phyloP scores from a whole-genome alignment of 352 stramenopile species.

The Globisporangium mamillatum region DNA sequence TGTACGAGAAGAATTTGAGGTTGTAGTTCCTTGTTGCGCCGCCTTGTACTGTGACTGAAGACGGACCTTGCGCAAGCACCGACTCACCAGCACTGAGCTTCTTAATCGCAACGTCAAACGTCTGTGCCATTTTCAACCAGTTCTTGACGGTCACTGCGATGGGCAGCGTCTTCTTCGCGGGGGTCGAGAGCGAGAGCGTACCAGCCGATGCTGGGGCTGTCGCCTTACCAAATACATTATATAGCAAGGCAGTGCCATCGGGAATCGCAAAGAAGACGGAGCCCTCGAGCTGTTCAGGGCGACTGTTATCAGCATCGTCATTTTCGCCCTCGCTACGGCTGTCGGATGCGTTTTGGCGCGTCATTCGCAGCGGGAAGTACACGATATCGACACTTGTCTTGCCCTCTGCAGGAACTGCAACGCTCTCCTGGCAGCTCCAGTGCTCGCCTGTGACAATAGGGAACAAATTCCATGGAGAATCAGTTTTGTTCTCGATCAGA shows the following conservation, averaged over 20 bases:
- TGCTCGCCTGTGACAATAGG: conserved; percentile 86
- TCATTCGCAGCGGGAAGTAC: conserved; percentile 89
- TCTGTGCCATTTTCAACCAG: conserved; percentile 83
- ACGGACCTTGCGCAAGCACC: conserved; percentile 58
- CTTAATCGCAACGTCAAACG: conserved; percentile 70
- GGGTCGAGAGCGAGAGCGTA: conserved; percentile 41
- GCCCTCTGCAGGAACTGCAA: conserved; percentile 75
- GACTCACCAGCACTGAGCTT: conserved; percentile 38
- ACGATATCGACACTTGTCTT: conserved; percentile 59
- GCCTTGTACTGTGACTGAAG: conserved; percentile 65
- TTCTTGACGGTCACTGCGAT: conserved; percentile 83
- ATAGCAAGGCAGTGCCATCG: conserved; percentile 86
- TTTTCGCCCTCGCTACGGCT: conserved; percentile 10
- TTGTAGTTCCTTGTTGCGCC: conserved; percentile 68
- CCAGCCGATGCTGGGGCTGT: conserved; percentile 41
- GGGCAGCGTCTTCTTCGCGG: conserved; percentile 75
- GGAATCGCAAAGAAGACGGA: conserved; percentile 90
- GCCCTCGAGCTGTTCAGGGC: conserved; percentile 60
- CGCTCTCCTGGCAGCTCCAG: conserved; percentile 81
- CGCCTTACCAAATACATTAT: conserved; percentile 82
- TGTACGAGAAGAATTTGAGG: conserved; percentile 89
- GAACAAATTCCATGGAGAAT: conserved; percentile 81
- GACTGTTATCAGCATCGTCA: conserved; percentile 23
- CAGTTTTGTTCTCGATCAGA: conserved; percentile 78
- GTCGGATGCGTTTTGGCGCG: conserved; percentile 14